Evolutionary conservation across 768 basidiomycete species (phyloP), one percentile per base, ranked within the genome.

Genomic region (Phaeotremella skinneri): DNA sequence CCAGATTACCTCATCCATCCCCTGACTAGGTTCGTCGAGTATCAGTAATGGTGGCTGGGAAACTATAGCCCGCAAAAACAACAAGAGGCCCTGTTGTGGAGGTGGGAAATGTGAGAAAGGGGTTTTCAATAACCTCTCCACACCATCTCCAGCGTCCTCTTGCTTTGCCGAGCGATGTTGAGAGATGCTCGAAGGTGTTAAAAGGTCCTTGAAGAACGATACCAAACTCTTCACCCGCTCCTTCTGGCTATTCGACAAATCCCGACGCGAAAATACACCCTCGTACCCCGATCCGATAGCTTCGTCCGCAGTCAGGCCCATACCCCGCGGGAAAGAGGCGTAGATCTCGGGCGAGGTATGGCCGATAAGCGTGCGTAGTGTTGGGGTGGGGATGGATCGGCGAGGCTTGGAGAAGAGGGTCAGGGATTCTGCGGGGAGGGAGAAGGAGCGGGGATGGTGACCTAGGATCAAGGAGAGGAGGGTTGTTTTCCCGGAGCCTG

Each of bases 401-500:
- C 91, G 86, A 2, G 85, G 85, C 27, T 80, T 79, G 43, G 81
- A 80, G 64, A 90, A 86, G 59, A 90, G 81, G 11, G 72, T 69
- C 17, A 90, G 80, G 57, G 81, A 62, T 70, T 90, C 4, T 2
- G 71, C 34, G 2, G 78, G 78, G 41, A 78, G 89, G 3, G 86
- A 86, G 79, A 88, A 98, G 0, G 94, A 97, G 61, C 91, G 90
- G 0, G 94, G 94, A 75, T 98, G 94, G 72, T 94, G 91, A 25
- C 94, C 94, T 0, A 91, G 91, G 37, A 99, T 79, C 29, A 97
- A 76, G 17, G 93, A 86, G 21, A 97, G 81, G 4, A 97, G 85
- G 0, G 94, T 98, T 0, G 92, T 92, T 79, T 98, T 99, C 16
- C 94, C 94, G 0, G 90, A 91, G 45, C 94, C 89, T 90, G 69